Evolutionary conservation across 805 yeast species (phyloP), one percentile per base, ranked within the genome.

Genomic region (Yarrowia porcina): DNA sequence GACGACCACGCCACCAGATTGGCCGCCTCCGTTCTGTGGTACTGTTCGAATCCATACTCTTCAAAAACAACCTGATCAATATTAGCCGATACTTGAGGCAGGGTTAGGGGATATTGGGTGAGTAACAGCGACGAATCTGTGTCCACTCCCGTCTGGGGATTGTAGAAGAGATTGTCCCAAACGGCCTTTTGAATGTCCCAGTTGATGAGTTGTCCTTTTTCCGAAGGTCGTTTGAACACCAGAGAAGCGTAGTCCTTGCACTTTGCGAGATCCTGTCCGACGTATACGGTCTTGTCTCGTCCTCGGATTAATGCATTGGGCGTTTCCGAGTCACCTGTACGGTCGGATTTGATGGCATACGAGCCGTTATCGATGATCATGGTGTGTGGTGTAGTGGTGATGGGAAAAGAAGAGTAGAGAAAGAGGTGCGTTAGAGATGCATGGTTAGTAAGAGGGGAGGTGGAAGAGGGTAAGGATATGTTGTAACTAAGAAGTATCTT

Each of bases 51-150:
- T 3, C 90, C 96, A 70, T 87, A 94, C 70, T 94, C 98, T 73
- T 94, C 99, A 75, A 96, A 93, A 0, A 94, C 82, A 0, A 94
- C 88, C 74, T 91, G 97, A 72, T 94, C 98, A 15, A 90, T 87
- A 72, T 88, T 88, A 67, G 85, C 85, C 36, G 96, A 88, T 32
- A 93, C 78, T 61, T 85, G 87, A 1, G 97, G 94, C 32, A 93
- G 75, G 59, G 90, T 88, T 70, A 87, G 85, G 23, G 96, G 93
- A 5, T 90, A 78, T 69, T 94, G 97, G 1, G 92, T 85, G 54
- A 89, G 79, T 0, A 91, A 78, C 42, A 94, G 76, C 63, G 87
- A 84, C 2, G 83, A 76, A 1, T 83, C 86, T 49, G 70, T 65
- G 0, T 80, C 78, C 17, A 78, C 78, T 8, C 75, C 67, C 13